A percentile compares a stretch with the other conserved stretches of the same genome.
phyloP scores from a whole-genome alignment of 441 rosid species.

The Eugenia klotzschiana region DNA sequence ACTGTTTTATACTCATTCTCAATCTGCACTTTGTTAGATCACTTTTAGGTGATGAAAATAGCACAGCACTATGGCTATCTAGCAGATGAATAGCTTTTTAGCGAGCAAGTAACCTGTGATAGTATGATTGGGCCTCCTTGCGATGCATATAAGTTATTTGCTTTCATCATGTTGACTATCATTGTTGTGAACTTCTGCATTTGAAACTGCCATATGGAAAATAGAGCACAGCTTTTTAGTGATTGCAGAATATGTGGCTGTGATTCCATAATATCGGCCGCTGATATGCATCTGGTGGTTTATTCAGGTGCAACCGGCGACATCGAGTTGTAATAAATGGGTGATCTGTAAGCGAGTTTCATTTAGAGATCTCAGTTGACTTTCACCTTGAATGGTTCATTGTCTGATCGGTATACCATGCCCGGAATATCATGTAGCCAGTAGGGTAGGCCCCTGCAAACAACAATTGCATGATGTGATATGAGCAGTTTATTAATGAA shows the following conservation, averaged over 20 bases:
- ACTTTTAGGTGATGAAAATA: background rate
- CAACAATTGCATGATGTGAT: background rate
- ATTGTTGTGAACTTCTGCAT: constrained; percentile 48
- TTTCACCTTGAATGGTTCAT: constrained; percentile 25
- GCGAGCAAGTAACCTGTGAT: constrained; percentile 40
- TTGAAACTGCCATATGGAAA: constrained; percentile 24
- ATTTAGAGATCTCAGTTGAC: background rate
- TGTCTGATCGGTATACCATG: constrained; percentile 24
- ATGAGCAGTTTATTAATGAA: background rate
- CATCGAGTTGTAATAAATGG: background rate
- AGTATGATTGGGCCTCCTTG: constrained; percentile 85
- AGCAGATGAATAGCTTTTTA: background rate
- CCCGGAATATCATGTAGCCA: constrained; percentile 33
- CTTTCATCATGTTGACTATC: constrained; percentile 58
- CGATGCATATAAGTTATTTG: constrained; percentile 53
- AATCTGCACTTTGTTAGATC: constrained; percentile 23
- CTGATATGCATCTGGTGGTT: background rate
- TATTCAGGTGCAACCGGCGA: background rate
- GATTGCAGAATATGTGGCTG: background rate
- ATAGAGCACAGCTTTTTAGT: background rate
- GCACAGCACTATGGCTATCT: background rate
- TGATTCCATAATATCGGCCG: background rate
- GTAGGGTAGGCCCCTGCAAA: constrained; percentile 27
- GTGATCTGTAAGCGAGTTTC: background rate
- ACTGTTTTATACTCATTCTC: constrained; percentile 70